Evolutionary conservation across 805 yeast species (phyloP).

Genomic region (Saccharomycopsis malanga): DNA sequence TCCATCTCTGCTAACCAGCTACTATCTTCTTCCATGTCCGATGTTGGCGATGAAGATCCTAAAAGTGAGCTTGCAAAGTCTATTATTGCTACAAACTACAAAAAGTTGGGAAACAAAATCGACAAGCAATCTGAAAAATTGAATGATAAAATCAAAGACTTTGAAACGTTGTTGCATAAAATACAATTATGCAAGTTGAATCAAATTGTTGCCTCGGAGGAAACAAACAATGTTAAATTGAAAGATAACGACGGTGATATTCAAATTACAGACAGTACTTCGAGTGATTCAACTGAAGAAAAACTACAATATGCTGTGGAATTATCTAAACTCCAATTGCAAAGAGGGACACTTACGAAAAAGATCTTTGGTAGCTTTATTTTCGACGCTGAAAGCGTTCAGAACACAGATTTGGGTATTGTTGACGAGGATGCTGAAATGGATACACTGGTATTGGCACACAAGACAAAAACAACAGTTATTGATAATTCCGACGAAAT

Average conservation of each 20-base stretch:
- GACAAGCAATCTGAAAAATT: slow-evolving; percentile 26
- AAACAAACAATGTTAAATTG: background rate
- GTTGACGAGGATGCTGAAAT: background rate
- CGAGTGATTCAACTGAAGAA: background rate
- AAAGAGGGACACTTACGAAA: slow-evolving; percentile 32
- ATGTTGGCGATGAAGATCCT: background rate
- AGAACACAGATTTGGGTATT: background rate
- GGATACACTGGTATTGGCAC: no score
- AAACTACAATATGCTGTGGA: slow-evolving; percentile 23
- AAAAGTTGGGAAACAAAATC: slow-evolving; percentile 22
- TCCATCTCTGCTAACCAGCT: slow-evolving; percentile 9
- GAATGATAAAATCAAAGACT: slow-evolving; percentile 27
- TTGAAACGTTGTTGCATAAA: slow-evolving; percentile 5
- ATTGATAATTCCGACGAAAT: slow-evolving; percentile 16
- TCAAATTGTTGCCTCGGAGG: slow-evolving; percentile 1
- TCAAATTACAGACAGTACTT: background rate
- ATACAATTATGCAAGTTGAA: slow-evolving; percentile 6
- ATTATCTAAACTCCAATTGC: slow-evolving; percentile 38
- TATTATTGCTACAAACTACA: slow-evolving; percentile 8
- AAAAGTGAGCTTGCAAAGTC: slow-evolving; percentile 6
- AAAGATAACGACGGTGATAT: slow-evolving; percentile 1
- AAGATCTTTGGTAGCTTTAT: slow-evolving; percentile 30
- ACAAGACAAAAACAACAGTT: background rate
- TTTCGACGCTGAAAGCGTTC: slow-evolving; percentile 20
- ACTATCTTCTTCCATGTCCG: background rate